Percentiles rank a stretch among this genome's conserved stretches.
These are phyloP conservation scores for Lobulomyces angularis DNA, from an alignment of 192 early-diverging fungal genomes.

Conservation along the genomic window DNA sequence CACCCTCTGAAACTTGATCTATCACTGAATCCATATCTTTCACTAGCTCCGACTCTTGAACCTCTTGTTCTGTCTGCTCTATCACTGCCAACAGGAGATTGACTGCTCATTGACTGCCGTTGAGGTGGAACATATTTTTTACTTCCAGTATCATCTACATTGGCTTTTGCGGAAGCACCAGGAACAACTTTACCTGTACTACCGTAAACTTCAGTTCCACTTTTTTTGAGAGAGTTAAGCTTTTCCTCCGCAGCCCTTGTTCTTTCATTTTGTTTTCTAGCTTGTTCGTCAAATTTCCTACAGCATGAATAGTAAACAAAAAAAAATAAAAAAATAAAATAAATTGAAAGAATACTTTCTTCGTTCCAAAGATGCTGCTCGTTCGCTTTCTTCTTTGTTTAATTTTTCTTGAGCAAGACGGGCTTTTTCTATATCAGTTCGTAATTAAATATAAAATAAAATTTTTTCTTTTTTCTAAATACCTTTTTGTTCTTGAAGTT, in stretches of 20 bases:
- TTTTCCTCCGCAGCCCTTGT: constrained; percentile 10
- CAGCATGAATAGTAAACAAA: neutral
- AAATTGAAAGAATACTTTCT: too few species aligned
- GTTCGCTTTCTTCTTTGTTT: neutral
- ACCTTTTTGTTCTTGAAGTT: neutral
- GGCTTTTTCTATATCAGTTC: neutral
- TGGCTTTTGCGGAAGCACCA: too few species aligned
- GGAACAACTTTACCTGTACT: too few species aligned
- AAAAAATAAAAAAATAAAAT: too few species aligned
- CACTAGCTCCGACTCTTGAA: too few species aligned
- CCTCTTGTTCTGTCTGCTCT: too few species aligned
- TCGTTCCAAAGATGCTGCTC: neutral
- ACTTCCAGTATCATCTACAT: too few species aligned
- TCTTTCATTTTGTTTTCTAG: constrained; percentile 5
- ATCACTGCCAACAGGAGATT: too few species aligned
- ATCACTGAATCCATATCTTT: too few species aligned
- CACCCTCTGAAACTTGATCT: too few species aligned
- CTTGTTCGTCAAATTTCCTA: constrained; percentile 13
- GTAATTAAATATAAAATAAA: neutral
- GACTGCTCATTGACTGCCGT: too few species aligned
- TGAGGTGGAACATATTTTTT: too few species aligned
- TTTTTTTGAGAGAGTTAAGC: neutral
- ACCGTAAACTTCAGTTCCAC: neutral
- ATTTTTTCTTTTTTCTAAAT: neutral
- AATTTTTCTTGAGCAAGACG: neutral